Evolutionary conservation across 2,329 filamentous ascomycete species (phyloP).

Genomic region (Arthrobotrys sinensis): DNA sequence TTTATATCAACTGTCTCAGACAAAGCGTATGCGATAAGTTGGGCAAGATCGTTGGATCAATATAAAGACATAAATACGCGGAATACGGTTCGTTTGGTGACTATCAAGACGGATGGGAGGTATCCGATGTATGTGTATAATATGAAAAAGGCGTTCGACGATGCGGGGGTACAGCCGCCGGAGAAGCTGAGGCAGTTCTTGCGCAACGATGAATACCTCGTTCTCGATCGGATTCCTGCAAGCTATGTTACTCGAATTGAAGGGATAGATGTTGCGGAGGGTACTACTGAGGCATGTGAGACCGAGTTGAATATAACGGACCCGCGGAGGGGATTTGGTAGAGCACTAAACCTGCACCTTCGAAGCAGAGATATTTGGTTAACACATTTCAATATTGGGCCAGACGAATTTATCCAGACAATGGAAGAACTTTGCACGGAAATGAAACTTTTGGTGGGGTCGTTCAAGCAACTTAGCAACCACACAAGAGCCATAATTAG

Average conservation of each 20-base stretch:
- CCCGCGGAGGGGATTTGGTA: conserved; percentile 10
- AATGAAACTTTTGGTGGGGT: background rate
- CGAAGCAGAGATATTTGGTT: background rate
- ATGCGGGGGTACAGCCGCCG: background rate
- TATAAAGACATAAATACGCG: background rate
- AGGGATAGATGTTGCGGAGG: background rate
- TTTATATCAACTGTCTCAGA: conserved; percentile 8
- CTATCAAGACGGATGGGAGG: background rate
- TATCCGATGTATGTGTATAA: conserved; percentile 14
- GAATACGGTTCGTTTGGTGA: background rate
- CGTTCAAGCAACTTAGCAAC: background rate
- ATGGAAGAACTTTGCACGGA: conserved; percentile 10
- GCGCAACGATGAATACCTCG: background rate
- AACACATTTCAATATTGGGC: background rate
- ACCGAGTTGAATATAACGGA: background rate
- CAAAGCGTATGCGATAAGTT: background rate
- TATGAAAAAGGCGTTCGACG: background rate
- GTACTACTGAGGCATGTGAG: background rate
- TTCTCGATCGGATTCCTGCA: background rate
- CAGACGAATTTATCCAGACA: conserved; percentile 1
- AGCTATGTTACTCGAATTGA: background rate
- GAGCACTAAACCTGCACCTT: background rate
- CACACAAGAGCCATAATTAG: background rate
- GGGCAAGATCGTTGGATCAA: conserved; percentile 10
- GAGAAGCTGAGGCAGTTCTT: background rate